These are phyloP conservation scores for Hypoxylon rubiginosum DNA, from an alignment of 2,329 filamentous ascomycete genomes.

Conservation along the genomic window DNA sequence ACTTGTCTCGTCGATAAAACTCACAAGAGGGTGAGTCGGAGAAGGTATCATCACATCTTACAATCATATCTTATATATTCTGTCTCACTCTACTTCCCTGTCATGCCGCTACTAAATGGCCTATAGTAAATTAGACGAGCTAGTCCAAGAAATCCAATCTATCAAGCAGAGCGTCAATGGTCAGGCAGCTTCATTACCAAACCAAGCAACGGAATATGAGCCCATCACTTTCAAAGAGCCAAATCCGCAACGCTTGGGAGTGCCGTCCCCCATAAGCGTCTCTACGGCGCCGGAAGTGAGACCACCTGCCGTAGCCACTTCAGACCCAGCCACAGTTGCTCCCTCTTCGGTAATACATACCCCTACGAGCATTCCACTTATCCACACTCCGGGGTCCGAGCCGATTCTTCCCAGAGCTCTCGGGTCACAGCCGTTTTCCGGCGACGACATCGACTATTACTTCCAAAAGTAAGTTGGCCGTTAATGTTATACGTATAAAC, in stretches of 20 bases:
- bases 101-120: constrained; percentile 4
- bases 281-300: constrained; percentile 32
- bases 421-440: constrained; percentile 62
- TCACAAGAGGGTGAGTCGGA: constrained; percentile 52
- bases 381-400: constrained; percentile 39
- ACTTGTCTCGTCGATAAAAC: constrained; percentile 51
- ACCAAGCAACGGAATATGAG: constrained; percentile 45
- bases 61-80: constrained; percentile 6
- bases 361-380: constrained; percentile 45
- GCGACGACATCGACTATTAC: constrained; percentile 68
- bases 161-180: constrained; percentile 66
- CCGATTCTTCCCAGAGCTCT: constrained; percentile 59
- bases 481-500: neutral
- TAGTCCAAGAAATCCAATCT: constrained; percentile 67
- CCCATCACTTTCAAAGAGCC: constrained; percentile 39
- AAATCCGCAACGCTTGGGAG: constrained; percentile 35
- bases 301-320: constrained; percentile 16
- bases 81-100: neutral
- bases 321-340: constrained; percentile 34
- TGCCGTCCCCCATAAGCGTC: constrained; percentile 41
- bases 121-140: constrained; percentile 67
- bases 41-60: constrained; percentile 43
- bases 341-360: constrained; percentile 49
- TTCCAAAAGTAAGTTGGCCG: constrained; percentile 62
- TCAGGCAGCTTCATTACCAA: constrained; percentile 36